Percentiles rank a stretch among this genome's conserved stretches.
Evolutionary conservation across 805 yeast genomes (phyloP).

Genomic region (Wickerhamiella alocasiicola): DNA sequence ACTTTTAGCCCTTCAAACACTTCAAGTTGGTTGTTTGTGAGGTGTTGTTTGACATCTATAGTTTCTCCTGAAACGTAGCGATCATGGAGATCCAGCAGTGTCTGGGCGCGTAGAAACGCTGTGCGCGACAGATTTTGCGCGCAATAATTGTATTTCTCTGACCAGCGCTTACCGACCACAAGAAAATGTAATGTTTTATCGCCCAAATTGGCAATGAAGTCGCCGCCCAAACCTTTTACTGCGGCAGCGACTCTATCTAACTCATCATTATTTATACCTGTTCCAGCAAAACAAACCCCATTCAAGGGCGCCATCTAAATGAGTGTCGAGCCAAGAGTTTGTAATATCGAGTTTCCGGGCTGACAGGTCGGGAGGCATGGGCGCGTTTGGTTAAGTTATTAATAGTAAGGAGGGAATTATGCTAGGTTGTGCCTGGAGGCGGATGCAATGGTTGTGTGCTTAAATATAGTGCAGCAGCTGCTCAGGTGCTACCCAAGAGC

Average conservation of each 20-base stretch:
- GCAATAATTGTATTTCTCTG: conserved; percentile 44
- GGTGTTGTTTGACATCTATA: conserved; percentile 21
- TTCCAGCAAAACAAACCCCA: conserved; percentile 12
- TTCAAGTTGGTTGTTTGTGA: conserved; percentile 18
- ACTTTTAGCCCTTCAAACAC: conserved; percentile 27
- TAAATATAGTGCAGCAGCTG: too few relatives aligned
- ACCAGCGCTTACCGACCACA: conserved; percentile 40
- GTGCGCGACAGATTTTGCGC: conserved; percentile 38
- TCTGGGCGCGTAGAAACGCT: conserved; percentile 37
- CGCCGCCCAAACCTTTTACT: conserved; percentile 20
- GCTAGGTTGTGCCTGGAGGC: too few relatives aligned
- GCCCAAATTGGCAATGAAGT: conserved; percentile 12
- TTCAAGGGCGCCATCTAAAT: conserved; percentile 1
- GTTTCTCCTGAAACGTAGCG: conserved; percentile 45
- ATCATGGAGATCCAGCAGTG: conserved; percentile 35
- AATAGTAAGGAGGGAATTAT: too few relatives aligned
- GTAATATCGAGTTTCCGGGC: too few relatives aligned
- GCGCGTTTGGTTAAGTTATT: too few relatives aligned
- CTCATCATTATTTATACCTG: conserved; percentile 16
- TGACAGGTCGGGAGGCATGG: too few relatives aligned
- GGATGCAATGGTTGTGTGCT: too few relatives aligned
- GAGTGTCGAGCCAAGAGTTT: too few relatives aligned
- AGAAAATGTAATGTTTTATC: conserved; percentile 26
- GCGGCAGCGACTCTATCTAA: conserved; percentile 12
- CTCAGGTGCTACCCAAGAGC: too few relatives aligned